Evolutionary conservation across 176 grass and related monocot genomes (phyloP).

Genomic region (Zea mays): DNA sequence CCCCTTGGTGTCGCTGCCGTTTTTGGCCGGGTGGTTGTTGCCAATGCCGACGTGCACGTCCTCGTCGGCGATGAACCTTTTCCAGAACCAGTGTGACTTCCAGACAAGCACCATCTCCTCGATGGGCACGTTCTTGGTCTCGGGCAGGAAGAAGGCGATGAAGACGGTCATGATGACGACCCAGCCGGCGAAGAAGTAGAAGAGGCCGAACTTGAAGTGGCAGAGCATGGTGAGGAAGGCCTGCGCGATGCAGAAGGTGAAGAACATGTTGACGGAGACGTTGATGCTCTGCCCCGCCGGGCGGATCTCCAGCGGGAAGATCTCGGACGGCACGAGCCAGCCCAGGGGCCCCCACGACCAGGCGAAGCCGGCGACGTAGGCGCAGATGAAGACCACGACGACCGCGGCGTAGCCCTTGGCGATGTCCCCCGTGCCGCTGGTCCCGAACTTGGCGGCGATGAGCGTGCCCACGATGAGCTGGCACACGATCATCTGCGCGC

Average conservation of each 20-base stretch:
- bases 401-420: conserved; percentile 59
- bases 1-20: background rate
- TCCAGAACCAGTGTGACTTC: conserved; percentile 90
- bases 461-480: conserved; percentile 56
- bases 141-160: conserved; percentile 81
- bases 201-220: conserved; percentile 85
- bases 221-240: conserved; percentile 88
- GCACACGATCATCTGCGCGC: conserved; percentile 51
- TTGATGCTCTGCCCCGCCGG: conserved; percentile 98
- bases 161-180: conserved; percentile 90
- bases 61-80: conserved; percentile 52
- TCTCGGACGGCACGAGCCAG: conserved; percentile 95
- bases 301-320: conserved; percentile 95
- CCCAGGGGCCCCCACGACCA: conserved; percentile 98
- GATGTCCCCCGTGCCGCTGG: conserved; percentile 47
- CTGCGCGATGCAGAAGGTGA: conserved; percentile 94
- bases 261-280: conserved; percentile 95
- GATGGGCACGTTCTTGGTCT: conserved; percentile 98
- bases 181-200: conserved; percentile 97
- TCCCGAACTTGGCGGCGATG: conserved; percentile 47
- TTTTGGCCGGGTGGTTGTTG: background rate
- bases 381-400: conserved; percentile 87
- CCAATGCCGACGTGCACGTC: conserved; percentile 52
- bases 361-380: conserved; percentile 86
- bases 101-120: conserved; percentile 96